Evolutionary conservation across 2,329 filamentous ascomycete genomes (phyloP), one percentile per base, ranked within the genome.

Genomic region (Helicocarpus griseus): DNA sequence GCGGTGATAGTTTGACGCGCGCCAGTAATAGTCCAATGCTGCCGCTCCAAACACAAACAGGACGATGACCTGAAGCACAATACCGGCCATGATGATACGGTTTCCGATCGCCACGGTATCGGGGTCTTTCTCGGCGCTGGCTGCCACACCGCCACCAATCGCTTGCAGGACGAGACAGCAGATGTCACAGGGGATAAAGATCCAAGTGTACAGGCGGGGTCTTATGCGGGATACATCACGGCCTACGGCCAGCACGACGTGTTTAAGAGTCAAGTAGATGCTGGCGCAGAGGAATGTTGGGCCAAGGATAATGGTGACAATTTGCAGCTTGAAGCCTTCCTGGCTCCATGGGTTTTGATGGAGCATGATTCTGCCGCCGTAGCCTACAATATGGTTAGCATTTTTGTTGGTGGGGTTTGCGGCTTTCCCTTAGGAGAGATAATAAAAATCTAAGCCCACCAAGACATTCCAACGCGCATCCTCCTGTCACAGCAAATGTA

Each of bases 101-200:
- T 77, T 74, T 4, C 79, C 78, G 1, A 70, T 60, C 35, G 76
- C 64, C 7, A 70, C 61, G 21, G 53, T 44, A 17, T 71, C 55
- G 22, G 22, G 22, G 3, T 56, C 53, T 13, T 72, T 66, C 6
- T 63, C 63, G 1, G 76, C 76, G 0, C 74, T 73, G 0, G 80
- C 77, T 1, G 81, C 77, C 43, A 81, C 68, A 47, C 74, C 79
- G 52, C 80, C 80, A 11, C 79, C 79, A 6, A 71, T 71, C 4
- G 77, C 78, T 62, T 83, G 80, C 4, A 82, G 65, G 11, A 79
- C 56, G n/a, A 84, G 72, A n/a, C 75, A 78, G 49, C 79, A 58
- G 39, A 82, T 56, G 56, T 83, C 81, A 58, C 76, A 79, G n/a
- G 68, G 60, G 56, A 83, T 77, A 65, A 83, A 83, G 54, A 82